These are phyloP conservation scores for Boletellus sp. DNA, from an alignment of 768 basidiomycete genomes.

Conservation along the genomic window DNA sequence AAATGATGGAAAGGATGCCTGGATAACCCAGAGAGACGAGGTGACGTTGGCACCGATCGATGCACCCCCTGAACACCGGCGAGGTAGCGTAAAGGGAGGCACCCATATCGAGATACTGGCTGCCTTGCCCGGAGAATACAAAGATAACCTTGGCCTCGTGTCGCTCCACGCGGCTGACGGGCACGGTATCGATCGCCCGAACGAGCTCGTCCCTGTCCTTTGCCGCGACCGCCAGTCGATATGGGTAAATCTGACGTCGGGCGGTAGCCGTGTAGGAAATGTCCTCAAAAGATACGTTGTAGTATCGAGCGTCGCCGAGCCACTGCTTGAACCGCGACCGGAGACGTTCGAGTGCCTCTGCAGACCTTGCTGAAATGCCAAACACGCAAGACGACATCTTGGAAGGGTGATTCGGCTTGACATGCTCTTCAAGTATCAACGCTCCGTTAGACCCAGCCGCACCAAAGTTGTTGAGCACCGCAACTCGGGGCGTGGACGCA, in stretches of 20 bases:
- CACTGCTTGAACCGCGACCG: conserved; percentile 46
- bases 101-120: conserved; percentile 67
- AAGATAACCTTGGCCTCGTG: conserved; percentile 44
- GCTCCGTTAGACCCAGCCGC: conserved; percentile 70
- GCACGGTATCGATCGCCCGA: conserved; percentile 38
- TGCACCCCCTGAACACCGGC: conserved; percentile 43
- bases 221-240: conserved; percentile 51
- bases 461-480: conserved; percentile 72
- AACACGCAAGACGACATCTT: conserved; percentile 39
- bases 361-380: conserved; percentile 61
- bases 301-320: conserved; percentile 35
- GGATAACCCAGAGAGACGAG: conserved; percentile 48
- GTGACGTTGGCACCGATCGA: conserved; percentile 57
- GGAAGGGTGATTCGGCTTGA: conserved; percentile 4
- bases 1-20: conserved; percentile 46
- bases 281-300: conserved; percentile 37
- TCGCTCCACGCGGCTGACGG: conserved; percentile 31
- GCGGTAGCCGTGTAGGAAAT: conserved; percentile 68
- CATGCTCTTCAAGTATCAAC: conserved; percentile 55
- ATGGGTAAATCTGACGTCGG: conserved; percentile 52
- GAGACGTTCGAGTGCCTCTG: conserved; percentile 42
- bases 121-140: conserved; percentile 73
- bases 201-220: conserved; percentile 43
- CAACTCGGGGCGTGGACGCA: conserved; percentile 41
- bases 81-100: conserved; percentile 48